These are phyloP conservation scores for Ophiostoma novo-ulmi DNA, from an alignment of 2,329 filamentous ascomycete species.

Conservation along the genomic window DNA sequence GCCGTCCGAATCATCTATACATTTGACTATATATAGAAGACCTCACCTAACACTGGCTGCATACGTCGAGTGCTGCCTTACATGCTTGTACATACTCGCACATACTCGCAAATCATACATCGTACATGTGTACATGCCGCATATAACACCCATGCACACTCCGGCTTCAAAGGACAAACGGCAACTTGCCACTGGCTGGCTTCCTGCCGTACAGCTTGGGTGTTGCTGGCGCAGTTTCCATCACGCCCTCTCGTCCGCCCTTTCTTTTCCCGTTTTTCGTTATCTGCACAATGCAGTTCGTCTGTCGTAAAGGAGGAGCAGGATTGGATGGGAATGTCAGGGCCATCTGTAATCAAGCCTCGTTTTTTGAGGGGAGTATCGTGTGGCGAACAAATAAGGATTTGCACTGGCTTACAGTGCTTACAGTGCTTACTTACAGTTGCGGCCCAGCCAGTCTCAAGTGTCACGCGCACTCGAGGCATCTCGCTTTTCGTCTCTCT, in stretches of 20 bases:
- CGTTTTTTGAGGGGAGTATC: background rate
- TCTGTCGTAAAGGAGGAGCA: background rate
- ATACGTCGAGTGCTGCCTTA: background rate
- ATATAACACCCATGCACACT: background rate
- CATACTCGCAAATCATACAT: background rate
- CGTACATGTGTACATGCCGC: background rate
- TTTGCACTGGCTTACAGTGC: background rate
- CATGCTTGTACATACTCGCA: background rate
- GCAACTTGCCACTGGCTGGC: constrained; percentile 14
- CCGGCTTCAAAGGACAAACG: background rate
- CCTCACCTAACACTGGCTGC: background rate
- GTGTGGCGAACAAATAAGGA: background rate
- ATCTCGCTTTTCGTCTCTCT: background rate
- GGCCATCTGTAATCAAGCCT: background rate
- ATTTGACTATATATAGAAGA: background rate
- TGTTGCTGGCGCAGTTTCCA: constrained; percentile 24
- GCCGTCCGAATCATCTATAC: background rate
- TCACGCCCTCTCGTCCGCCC: constrained; percentile 18
- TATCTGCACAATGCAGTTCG: background rate
- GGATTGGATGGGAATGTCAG: background rate
- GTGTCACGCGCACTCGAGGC: background rate
- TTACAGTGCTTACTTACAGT: constrained; percentile 6
- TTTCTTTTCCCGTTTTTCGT: background rate
- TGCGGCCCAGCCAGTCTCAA: background rate
- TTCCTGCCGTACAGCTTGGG: background rate